phyloP scores from a whole-genome alignment of 768 basidiomycete species.

The Suillus subluteus region DNA sequence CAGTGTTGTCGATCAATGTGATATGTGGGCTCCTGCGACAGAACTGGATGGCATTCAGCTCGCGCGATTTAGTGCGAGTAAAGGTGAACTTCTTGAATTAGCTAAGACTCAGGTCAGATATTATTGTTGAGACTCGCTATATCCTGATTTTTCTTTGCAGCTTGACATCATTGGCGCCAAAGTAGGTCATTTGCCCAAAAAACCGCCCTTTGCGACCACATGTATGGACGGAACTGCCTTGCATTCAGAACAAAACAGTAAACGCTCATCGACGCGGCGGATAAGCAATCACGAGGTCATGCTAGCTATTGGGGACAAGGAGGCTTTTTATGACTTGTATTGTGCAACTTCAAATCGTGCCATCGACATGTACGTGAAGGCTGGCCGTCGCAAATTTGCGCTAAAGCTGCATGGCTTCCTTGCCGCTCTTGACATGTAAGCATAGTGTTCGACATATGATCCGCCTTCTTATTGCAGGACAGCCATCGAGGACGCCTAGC shows the following conservation, averaged over 20 bases:
- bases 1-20: conserved; percentile 80
- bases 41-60: conserved; percentile 51
- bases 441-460: conserved; percentile 8
- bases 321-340: conserved; percentile 81
- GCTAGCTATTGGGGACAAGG: conserved; percentile 54
- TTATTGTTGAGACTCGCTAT: background rate
- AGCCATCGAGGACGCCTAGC: conserved; percentile 71
- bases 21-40: conserved; percentile 60
- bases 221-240: conserved; percentile 23
- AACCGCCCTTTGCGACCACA: conserved; percentile 72
- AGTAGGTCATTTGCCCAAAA: conserved; percentile 68
- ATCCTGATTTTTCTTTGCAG: conserved; percentile 42
- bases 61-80: conserved; percentile 66
- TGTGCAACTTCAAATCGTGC: conserved; percentile 74
- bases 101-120: conserved; percentile 77
- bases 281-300: conserved; percentile 69
- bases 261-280: conserved; percentile 24
- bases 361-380: conserved; percentile 81
- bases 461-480: conserved; percentile 9
- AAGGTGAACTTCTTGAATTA: conserved; percentile 90
- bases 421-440: conserved; percentile 89
- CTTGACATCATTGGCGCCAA: conserved; percentile 84
- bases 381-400: conserved; percentile 85
- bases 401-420: conserved; percentile 83
- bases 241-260: conserved; percentile 23